Base-by-base conservation (phyloP, 208 protist species). In the Acanthamoeba healyi region DNA sequence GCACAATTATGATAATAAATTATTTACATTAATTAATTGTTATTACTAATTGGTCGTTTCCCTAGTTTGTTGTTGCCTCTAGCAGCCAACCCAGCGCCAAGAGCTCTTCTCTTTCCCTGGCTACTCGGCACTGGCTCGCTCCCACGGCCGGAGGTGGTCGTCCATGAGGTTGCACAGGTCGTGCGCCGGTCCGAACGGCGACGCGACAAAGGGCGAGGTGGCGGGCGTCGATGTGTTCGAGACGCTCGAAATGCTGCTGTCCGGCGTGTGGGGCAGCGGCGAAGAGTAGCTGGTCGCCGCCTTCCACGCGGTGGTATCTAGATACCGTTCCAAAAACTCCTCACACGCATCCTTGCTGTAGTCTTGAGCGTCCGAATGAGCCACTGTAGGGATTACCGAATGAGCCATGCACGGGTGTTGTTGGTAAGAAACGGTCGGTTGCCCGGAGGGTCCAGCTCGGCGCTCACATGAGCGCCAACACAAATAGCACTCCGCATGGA, bases 311-410 rank as follows among this genome's bases (percentile, higher is more conserved):
- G 67, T 77, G 67, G 1, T 19, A 36, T 77, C 67, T 17, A 77
- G 67, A 32, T 42, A 77, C 67, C 67, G 67, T 36, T 77, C 67
- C 67, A 77, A 44, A 44, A 77, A 77, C 67, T 77, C 67, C 29
- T 77, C 67, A 36, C 67, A 77, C 32, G 67, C 26, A 26, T 2
- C 34, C 67, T 44, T 77, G 34, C 19, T 22, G 67, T 77, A 77
- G 26, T 1, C 58, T 7, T 65, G 58, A 1, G 58, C n/a, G 58
- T 65, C 58, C 3, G 58, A 56, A 17, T 56, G 49, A 19, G 12
- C 4, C 9, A 56, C 49, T 56, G 49, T 19, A 22, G n/a, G n/a
- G n/a, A n/a, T n/a, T n/a, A n/a, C n/a, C n/a, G n/a, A n/a, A n/a
- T n/a, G n/a, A n/a, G n/a, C n/a, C n/a, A n/a, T n/a, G n/a, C n/a